Base-by-base conservation (phyloP, 2,329 filamentous ascomycete species). In the Cercospora sojina region DNA sequence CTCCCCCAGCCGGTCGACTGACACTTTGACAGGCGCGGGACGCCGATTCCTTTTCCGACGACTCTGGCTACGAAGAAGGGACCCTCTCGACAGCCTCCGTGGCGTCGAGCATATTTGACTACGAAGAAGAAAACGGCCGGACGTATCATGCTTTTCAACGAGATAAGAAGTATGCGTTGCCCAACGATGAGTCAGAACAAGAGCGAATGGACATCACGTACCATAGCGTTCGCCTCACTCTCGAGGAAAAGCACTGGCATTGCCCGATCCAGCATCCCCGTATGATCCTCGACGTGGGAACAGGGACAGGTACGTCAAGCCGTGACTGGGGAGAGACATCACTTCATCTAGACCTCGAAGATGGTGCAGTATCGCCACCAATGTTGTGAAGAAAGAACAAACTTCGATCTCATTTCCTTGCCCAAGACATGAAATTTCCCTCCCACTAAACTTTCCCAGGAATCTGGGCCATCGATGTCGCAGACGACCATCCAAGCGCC, bases 251-350 rank as follows among this genome's bases (percentile, higher is more conserved):
- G 57, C 70, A 69, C 32, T 71, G 64, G 65, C 64, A 67, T 67
- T 63, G 67, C 32, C 70, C 70, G 12, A 59, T 70, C 1, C 71
- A 72, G 3, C 70, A 75, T 12, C 77, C 79, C 1, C 74, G 77
- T 20, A 77, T 78, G 32, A 79, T 83, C 9, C 77, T 85, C 13
- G 83, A 84, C 69, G 72, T 84, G n/a, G 83, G 82, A 10, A 84
- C 82, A 1, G 82, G 82, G 10, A 83, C 80, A 6, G 73, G 73
- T 16, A 53, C 20, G 47, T 53, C 2, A 12, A 9, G 23, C 47
- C 25, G 13, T 16, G 16, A 13, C 47, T 27, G 2, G 47, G 5
- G 12, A 3, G 47, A 20, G 5, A 27, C 20, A 27, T n/a, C 23
- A 51, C 20, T 51, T 51, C 20, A 4, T 12, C 13, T 27, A 10